phyloP scores from a whole-genome alignment of 1,284 basidiomycete genomes.

The Apiotrichum gamsii region DNA sequence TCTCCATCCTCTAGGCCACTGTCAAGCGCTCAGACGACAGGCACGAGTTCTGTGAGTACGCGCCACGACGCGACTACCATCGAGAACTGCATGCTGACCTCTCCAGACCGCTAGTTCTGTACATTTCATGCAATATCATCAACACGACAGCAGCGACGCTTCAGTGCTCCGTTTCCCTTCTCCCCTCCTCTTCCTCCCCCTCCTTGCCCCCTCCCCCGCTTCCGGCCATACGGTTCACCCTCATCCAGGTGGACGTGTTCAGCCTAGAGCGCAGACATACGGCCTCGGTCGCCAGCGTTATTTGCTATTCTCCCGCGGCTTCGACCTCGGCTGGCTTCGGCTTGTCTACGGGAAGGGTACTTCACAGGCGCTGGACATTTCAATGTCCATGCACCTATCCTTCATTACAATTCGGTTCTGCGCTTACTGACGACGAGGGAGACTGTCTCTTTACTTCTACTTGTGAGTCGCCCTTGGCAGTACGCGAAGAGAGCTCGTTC shows the following conservation, averaged over 20 bases:
- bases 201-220: not conserved
- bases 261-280: conserved; percentile 20
- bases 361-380: conserved; percentile 25
- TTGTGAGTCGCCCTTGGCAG: not conserved
- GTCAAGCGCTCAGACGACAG: conserved; percentile 92
- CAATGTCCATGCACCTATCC: conserved; percentile 5
- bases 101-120: conserved; percentile 32
- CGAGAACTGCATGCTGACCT: conserved; percentile 5
- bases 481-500: not conserved
- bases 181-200: not conserved
- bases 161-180: too few relatives aligned
- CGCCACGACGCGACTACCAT: not conserved
- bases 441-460: not conserved
- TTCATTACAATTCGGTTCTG: not conserved
- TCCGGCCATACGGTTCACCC: conserved; percentile 12
- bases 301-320: conserved; percentile 21
- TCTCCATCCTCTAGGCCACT: conserved; percentile 61
- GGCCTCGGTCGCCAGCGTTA: conserved; percentile 13
- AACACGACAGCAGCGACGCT: not conserved
- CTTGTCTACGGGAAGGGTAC: conserved; percentile 15
- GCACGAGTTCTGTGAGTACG: conserved; percentile 81
- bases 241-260: conserved; percentile 19
- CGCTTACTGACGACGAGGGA: not conserved
- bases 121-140: conserved; percentile 14
- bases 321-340: conserved; percentile 2